Base-by-base conservation (phyloP, 2,329 filamentous ascomycete genomes). In the Alternaria ventricosa region DNA sequence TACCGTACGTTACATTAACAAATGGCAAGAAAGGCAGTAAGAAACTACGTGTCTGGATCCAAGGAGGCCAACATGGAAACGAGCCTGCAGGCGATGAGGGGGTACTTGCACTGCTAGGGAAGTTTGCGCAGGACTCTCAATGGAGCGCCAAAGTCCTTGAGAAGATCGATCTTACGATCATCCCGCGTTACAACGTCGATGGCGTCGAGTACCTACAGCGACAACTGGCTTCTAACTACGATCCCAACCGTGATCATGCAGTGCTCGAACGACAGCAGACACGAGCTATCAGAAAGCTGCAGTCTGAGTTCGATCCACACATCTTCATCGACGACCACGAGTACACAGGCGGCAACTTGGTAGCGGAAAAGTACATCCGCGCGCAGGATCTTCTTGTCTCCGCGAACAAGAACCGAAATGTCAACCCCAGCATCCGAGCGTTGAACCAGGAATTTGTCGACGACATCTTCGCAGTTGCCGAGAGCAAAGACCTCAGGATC, bases 381-480 rank as follows among this genome's bases (percentile, higher is more conserved):
- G 71, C 71, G 4, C 68, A 71, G 4, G 74, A 77, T 30, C 69
- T 71, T 4, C 62, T 76, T 8, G 68, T 75, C 13, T 71, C 70
- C 7, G 75, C 66, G 3, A 75, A 72, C 23, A 77, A 76, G 65
- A 76, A 76, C 45, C 65, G 71, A 4, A 78, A 78, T 57, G 72
- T 77, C 46, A 61, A 76, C n/a, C 36, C 57, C 0, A 49, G 46
- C 3, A 76, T 76, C 20, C 75, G 74, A n/a, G 60, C 67, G n/a
- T 50, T 77, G 20, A 70, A 71, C n/a, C 68, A 76, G 53, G 55
- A 68, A 1, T 77, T 76, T 23, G 72, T 71, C 0, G 45, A 66
- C 4, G 67, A 71, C 5, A 66, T 77, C 3, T 71, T 70, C 23
- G 54, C 66, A 11, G 49, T 22, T 23, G 49, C 49, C 6, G 13